These are phyloP conservation scores for Pythium graminicola DNA, from an alignment of 352 stramenopile genomes.

Conservation along the genomic window DNA sequence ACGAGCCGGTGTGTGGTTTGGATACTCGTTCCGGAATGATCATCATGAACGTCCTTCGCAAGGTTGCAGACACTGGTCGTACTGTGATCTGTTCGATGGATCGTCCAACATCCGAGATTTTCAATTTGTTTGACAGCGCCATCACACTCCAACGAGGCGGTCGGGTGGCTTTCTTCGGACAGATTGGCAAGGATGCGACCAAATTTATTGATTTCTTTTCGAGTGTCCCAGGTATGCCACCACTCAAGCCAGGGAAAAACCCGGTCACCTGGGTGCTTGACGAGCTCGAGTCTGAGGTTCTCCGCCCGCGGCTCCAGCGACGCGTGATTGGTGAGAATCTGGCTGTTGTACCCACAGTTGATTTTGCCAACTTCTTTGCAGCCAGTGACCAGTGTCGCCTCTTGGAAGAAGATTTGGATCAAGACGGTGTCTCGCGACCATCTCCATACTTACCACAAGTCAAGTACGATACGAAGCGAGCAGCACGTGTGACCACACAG, in stretches of 20 bases:
- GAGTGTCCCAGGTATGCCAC: constrained; percentile 54
- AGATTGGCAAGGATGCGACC: constrained; percentile 71
- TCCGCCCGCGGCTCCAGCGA: constrained; percentile 36
- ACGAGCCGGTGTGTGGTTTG: constrained; percentile 88
- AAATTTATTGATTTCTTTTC: constrained; percentile 88
- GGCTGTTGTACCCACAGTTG: constrained; percentile 18
- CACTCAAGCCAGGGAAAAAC: constrained; percentile 78
- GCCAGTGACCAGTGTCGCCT: neutral
- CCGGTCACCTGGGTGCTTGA: constrained; percentile 89
- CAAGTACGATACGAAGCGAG: neutral
- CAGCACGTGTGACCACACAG: neutral
- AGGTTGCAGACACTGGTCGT: constrained; percentile 64
- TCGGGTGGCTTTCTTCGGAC: constrained; percentile 76
- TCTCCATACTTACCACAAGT: constrained; percentile 18
- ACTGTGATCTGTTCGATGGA: constrained; percentile 28
- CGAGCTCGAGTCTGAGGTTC: constrained; percentile 64
- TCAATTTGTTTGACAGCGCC: constrained; percentile 88
- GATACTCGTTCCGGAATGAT: constrained; percentile 80
- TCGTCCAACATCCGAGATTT: constrained; percentile 71
- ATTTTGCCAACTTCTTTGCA: neutral
- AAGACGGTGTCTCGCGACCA: neutral
- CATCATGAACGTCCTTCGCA: constrained; percentile 81
- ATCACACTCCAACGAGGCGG: constrained; percentile 71
- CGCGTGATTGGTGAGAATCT: constrained; percentile 25
- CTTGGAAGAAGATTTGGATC: neutral